A percentile compares a stretch with the other conserved stretches of the same genome.
These are phyloP conservation scores for Naganishia sp. DNA, from an alignment of 1,284 basidiomycete species.

Conservation along the genomic window DNA sequence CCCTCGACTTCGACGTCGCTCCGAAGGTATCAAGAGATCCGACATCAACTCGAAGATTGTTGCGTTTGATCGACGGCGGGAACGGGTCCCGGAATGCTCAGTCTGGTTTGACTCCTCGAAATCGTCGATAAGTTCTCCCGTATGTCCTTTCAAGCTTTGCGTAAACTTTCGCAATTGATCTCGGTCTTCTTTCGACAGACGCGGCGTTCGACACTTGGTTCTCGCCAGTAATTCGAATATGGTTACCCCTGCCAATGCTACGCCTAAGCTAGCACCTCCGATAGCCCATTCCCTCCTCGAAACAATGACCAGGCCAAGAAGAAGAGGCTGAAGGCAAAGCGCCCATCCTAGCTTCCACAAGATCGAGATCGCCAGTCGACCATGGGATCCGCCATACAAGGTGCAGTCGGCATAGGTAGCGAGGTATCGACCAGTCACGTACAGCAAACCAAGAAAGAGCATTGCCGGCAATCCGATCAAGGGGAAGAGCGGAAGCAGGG, in stretches of 20 bases:
- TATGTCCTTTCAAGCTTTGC: background rate
- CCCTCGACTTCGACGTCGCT: constrained; percentile 34
- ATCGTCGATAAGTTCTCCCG: constrained; percentile 9
- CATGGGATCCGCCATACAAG: constrained; percentile 66
- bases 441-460: constrained; percentile 65
- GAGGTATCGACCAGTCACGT: constrained; percentile 73
- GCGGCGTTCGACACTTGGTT: constrained; percentile 1
- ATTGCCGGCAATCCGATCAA: constrained; percentile 70
- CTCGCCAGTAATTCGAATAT: constrained; percentile 39
- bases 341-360: constrained; percentile 61
- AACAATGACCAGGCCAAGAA: constrained; percentile 71
- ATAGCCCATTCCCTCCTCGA: constrained; percentile 68
- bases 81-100: constrained; percentile 1
- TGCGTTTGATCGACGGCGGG: constrained; percentile 30
- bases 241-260: constrained; percentile 2
- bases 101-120: background rate
- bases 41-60: constrained; percentile 35
- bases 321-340: constrained; percentile 65
- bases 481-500: constrained; percentile 73
- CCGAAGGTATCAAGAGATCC: constrained; percentile 27
- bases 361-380: constrained; percentile 70
- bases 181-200: background rate
- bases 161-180: background rate
- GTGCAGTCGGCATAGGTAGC: constrained; percentile 72
- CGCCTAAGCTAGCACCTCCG: constrained; percentile 52